phyloP scores from a whole-genome alignment of 371 early-diverging fungal genomes.

The Mortierella sp. region DNA sequence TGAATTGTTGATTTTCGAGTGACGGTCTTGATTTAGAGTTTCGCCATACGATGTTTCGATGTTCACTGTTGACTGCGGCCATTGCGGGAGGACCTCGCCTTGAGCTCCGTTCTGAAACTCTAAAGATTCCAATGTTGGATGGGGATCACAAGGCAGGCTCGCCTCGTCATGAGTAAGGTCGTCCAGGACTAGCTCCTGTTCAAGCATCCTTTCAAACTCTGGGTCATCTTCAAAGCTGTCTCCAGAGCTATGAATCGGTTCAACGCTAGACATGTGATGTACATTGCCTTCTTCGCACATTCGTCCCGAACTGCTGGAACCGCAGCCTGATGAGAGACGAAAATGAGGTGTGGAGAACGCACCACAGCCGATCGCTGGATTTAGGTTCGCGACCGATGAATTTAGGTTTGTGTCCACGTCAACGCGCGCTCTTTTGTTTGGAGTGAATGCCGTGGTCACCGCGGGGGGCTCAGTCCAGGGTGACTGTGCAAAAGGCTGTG shows the following conservation, averaged over 20 bases:
- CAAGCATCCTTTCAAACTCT: not conserved
- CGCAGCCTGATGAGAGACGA: conserved; percentile 1
- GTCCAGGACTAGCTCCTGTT: not conserved
- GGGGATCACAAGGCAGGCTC: too few relatives aligned
- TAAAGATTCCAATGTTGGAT: too few relatives aligned
- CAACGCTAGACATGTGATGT: not conserved
- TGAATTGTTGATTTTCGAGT: not conserved
- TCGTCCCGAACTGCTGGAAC: not conserved
- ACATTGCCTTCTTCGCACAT: not conserved
- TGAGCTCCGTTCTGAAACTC: too few relatives aligned
- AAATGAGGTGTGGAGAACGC: conserved; percentile 19
- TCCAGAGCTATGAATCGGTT: not conserved
- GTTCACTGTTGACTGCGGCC: too few relatives aligned
- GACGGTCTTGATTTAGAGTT: too few relatives aligned
- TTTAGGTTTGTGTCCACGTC: not conserved
- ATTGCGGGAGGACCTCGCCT: too few relatives aligned
- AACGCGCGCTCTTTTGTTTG: not conserved
- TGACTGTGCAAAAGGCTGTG: not conserved
- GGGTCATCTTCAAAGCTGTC: conserved; percentile 5
- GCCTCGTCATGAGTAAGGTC: not conserved
- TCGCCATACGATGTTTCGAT: too few relatives aligned
- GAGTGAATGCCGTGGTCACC: too few relatives aligned
- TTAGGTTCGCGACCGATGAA: not conserved
- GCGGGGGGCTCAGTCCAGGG: not conserved
- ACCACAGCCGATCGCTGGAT: not conserved